Base-by-base conservation (phyloP, 2,329 filamentous ascomycete species). In the Stagonosporopsis tanaceti region DNA sequence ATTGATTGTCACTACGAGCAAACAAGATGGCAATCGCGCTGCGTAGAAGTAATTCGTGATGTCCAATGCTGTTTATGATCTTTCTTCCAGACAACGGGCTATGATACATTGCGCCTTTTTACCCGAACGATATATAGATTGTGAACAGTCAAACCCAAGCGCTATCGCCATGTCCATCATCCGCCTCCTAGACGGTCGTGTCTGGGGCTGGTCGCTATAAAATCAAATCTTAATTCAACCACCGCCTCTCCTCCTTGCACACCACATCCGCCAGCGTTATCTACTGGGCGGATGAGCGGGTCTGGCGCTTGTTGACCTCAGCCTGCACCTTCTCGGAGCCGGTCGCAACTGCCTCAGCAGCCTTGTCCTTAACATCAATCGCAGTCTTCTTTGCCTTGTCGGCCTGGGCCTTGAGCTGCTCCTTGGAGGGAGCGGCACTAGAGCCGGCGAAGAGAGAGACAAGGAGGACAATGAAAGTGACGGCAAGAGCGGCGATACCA, bases 321-420 rank as follows among this genome's bases (percentile, higher is more conserved):
- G 82, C 79, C 87, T 96, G 92, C 66, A 86, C 89, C 83, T 95
- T 93, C 69, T 88, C 89, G 42, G 91, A 80, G 47, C 84, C 84
- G 55, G 82, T 84, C 60, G 82, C 80, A 58, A 84, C 81, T 51
- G 84, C 84, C 69, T 85, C 88, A 69, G 87, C 87, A 48, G 86
- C 87, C 83, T 94, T 89, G 69, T 85, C 87, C 85, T 92, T 87
- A 59, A 79, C 80, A 67, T 84, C 80, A 47, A 77, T 75, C 15
- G 87, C 90, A 50, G 86, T 84, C 79, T 90, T 88, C 88, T 96
- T 92, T 72, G 85, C 87, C 75, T 89, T 86, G 71, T 89, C 82
- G n/a, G 90, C 87, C 68, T 89, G 85, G 64, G 90, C 90, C 77
- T 91, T 90, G 74, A 83, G 84, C 70, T 89, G 78, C 72, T 80